Evolutionary conservation across 1,284 basidiomycete genomes (phyloP).

Genomic region (Ustilago hordei): DNA sequence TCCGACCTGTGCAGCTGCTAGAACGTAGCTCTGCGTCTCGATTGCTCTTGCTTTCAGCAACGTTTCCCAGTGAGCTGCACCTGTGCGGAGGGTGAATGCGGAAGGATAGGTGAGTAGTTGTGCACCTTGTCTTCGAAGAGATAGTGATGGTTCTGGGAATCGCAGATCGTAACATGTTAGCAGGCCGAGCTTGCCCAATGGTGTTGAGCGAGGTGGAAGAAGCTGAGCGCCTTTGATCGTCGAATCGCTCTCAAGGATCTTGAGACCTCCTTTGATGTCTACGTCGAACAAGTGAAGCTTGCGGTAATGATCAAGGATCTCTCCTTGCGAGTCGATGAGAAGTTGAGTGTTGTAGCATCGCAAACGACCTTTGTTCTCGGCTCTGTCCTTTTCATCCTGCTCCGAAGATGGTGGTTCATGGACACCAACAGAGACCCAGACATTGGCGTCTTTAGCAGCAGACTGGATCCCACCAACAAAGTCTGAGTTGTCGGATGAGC

Average conservation of each 20-base stretch:
- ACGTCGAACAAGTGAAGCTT: slow-evolving; percentile 74
- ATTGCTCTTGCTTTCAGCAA: slow-evolving; percentile 70
- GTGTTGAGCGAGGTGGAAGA: slow-evolving; percentile 63
- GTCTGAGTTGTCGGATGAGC: slow-evolving; percentile 52
- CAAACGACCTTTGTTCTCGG: slow-evolving; percentile 45
- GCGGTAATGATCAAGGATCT: slow-evolving; percentile 70
- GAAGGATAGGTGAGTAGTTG: slow-evolving; percentile 72
- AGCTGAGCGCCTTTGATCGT: slow-evolving; percentile 70
- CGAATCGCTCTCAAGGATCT: slow-evolving; percentile 67
- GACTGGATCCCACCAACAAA: slow-evolving; percentile 70
- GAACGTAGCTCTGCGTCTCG: slow-evolving; percentile 70
- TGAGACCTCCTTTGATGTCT: slow-evolving; percentile 69
- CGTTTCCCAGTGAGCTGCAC: slow-evolving; percentile 69
- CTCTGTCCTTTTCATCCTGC: slow-evolving; percentile 48
- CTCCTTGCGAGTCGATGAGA: slow-evolving; percentile 71
- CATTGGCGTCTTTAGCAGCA: slow-evolving; percentile 68
- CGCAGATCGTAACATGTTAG: slow-evolving; percentile 74
- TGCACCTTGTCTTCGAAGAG: slow-evolving; percentile 71
- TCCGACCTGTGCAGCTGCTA: slow-evolving; percentile 70
- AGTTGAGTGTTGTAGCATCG: slow-evolving; percentile 73
- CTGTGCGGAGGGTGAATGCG: slow-evolving; percentile 72
- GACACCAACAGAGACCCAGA: slow-evolving; percentile 72
- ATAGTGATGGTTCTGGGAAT: slow-evolving; percentile 72
- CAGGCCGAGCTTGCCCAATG: slow-evolving; percentile 70
- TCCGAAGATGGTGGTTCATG: slow-evolving; percentile 70